Percentiles rank a stretch among this genome's conserved stretches.
These are phyloP conservation scores for Gossypium sturtianum DNA, from an alignment of 345 rosid genomes.

Conservation along the genomic window DNA sequence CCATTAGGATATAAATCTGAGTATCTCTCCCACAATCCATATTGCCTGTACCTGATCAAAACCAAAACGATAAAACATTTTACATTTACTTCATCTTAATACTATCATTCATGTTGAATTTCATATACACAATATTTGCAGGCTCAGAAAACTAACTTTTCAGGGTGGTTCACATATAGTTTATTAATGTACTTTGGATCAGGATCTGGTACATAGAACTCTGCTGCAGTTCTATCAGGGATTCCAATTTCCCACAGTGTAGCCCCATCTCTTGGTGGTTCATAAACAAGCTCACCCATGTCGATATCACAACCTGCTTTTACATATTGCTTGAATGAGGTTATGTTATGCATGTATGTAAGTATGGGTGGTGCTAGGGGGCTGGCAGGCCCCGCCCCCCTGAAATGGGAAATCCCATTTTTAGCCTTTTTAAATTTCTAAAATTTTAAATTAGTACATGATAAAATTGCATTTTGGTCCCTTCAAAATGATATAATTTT, in stretches of 20 bases:
- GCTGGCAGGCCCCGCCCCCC: too few relatives aligned
- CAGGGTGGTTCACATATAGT: slow-evolving; percentile 58
- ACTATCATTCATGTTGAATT: background rate
- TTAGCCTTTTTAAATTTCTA: too few relatives aligned
- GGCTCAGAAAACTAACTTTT: slow-evolving; percentile 30
- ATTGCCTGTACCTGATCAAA: slow-evolving; percentile 64
- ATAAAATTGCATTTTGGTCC: too few relatives aligned
- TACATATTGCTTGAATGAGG: background rate
- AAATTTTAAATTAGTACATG: too few relatives aligned
- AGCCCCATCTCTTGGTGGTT: slow-evolving; percentile 75
- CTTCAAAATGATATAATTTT: too few relatives aligned
- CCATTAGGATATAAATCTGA: slow-evolving; percentile 49
- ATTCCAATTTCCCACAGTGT: slow-evolving; percentile 90
- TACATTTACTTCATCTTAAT: background rate
- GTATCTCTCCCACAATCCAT: slow-evolving; percentile 86
- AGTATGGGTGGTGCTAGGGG: too few relatives aligned
- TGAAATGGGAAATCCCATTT: too few relatives aligned
- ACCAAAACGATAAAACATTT: background rate
- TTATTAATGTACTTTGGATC: slow-evolving; percentile 55
- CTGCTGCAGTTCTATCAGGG: slow-evolving; percentile 71
- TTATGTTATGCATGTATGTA: background rate
- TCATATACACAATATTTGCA: background rate
- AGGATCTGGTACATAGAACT: slow-evolving; percentile 74
- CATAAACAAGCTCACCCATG: slow-evolving; percentile 42
- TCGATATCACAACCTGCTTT: slow-evolving; percentile 47